Percentiles rank a stretch among this genome's conserved stretches.
phyloP scores from a whole-genome alignment of 768 basidiomycete genomes.

The Myochromella boudieri region DNA sequence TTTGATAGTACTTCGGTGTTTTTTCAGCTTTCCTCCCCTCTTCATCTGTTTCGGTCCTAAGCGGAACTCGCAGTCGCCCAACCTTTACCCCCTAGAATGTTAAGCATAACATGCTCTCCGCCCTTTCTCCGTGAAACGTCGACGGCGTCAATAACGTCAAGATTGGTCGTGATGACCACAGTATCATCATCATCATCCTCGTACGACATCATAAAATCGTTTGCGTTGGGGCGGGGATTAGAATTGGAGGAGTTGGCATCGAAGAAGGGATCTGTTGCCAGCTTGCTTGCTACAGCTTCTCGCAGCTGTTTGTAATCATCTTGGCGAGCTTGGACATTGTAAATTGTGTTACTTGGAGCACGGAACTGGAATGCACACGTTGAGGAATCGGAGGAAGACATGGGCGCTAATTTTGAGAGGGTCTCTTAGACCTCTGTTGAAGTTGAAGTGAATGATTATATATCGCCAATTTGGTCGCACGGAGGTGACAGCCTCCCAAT shows the following conservation, averaged over 20 bases:
- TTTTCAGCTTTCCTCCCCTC: too few species aligned
- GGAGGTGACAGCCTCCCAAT: too few species aligned
- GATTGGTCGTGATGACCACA: conserved; percentile 1
- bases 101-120: conserved; percentile 2
- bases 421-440: too few species aligned
- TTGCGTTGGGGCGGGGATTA: not conserved
- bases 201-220: conserved; percentile 3
- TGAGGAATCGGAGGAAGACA: too few species aligned
- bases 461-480: too few species aligned
- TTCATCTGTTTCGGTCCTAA: too few species aligned
- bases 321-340: conserved; percentile 1
- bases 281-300: not conserved
- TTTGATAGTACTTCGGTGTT: too few species aligned
- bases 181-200: conserved; percentile 7
- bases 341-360: not conserved
- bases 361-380: conserved; percentile 6
- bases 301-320: not conserved
- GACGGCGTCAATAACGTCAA: conserved; percentile 2
- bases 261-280: conserved; percentile 5
- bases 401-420: too few species aligned
- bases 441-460: too few species aligned
- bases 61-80: too few species aligned
- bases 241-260: not conserved
- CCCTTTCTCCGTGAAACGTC: not conserved
- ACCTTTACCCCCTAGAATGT: not conserved